Evolutionary conservation across 305 asterid species (phyloP), one percentile per base, ranked within the genome.

Genomic region (Fraxinus xanthoxyloides): DNA sequence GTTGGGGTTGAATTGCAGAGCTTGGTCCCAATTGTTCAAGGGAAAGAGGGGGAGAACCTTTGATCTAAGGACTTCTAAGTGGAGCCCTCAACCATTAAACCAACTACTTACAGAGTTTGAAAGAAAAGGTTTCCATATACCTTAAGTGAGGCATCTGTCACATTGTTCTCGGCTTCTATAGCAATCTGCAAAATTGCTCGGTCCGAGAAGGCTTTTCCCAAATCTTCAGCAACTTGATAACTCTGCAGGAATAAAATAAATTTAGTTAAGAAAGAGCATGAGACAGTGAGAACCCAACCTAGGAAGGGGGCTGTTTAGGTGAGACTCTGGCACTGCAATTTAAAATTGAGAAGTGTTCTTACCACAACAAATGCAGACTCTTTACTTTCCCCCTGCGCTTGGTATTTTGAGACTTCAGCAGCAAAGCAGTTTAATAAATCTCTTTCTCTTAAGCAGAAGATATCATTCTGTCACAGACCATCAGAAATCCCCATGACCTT

Each of bases 171-270:
- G 13, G 93, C 97, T 38, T 94, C 97, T 30, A 91, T 23, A 80
- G 89, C 88, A 48, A 91, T 89, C 86, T 88, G 91, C 24, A 93
- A 85, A 83, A 91, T 93, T 70, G 95, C 84, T 23, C 95, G 92
- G 81, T 96, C 99, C 2, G 98, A 81, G 84, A 86, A 96, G 67
- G 99, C 98, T 88, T 90, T 90, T 80, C 98, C 98, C 82, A 96
- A 86, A 87, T 96, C 99, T 89, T 92, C 99, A 72, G 99, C 99
- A 40, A 96, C 93, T 88, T 92, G 98, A 81, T 96, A 92, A 82
- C 92, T 89, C 99, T 94, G 95, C 75, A 73, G 21, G 48, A 77
- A 61, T 76, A 30, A 19, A 70, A 73, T 5, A 31, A 19, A 54
- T 48, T 15, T 78, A 59, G n/a, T 13, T 54, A 51, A 36, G 38